Conservation (phyloP, 1,139 yeast species). For the Scheffersomyces insectosa region DNA sequence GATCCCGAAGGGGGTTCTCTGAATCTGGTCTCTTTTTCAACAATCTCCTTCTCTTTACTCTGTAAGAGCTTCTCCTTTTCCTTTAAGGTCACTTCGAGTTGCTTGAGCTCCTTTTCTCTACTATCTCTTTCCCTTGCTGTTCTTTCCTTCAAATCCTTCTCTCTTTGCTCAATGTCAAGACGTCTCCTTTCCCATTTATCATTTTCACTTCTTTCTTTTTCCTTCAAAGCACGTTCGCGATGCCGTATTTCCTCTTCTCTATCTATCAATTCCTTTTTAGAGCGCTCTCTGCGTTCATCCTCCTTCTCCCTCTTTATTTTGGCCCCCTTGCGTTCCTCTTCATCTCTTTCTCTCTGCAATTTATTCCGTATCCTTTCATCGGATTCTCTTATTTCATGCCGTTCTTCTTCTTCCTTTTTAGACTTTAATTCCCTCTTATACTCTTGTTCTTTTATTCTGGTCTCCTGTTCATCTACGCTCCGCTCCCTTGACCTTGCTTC, state of each 20-base stretch:
- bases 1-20: constrained; percentile 6
- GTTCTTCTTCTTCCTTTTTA: constrained; percentile 4
- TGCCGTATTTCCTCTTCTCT: constrained; percentile 1
- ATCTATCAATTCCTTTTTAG: constrained; percentile 2
- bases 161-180: neutral
- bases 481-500: constrained; percentile 1
- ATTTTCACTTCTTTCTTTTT: neutral
- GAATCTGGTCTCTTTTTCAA: constrained; percentile 31
- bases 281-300: neutral
- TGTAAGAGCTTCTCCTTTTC: constrained; percentile 8
- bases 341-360: constrained; percentile 4
- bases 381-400: constrained; percentile 1
- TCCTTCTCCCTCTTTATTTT: constrained; percentile 1
- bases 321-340: constrained; percentile 4
- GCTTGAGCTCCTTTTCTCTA: constrained; percentile 7
- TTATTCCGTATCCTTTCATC: constrained; percentile 2
- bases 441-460: constrained; percentile 6
- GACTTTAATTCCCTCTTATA: neutral
- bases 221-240: neutral
- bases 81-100: constrained; percentile 12
- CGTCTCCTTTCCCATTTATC: constrained; percentile 1
- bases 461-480: constrained; percentile 1
- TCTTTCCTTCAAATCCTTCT: neutral
- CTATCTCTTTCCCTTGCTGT: neutral
- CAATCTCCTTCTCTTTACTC: constrained; percentile 36